Base-by-base conservation (phyloP, 768 basidiomycete species). In the Phylloporus rhodoxanthus region DNA sequence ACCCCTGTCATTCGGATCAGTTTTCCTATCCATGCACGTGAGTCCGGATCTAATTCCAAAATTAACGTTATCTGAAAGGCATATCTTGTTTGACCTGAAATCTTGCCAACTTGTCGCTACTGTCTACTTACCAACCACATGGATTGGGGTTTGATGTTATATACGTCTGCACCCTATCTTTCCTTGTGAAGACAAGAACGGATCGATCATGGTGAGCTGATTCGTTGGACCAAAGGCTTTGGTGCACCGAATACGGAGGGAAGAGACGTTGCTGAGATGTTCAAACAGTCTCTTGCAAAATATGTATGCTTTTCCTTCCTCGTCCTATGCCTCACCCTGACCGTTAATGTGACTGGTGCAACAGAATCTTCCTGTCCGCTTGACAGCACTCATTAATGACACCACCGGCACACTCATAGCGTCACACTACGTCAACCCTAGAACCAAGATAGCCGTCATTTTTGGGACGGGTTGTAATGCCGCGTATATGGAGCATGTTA, bases 211-310 rank as follows among this genome's bases (percentile, higher is more conserved):
- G 95, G 92, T 20, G 79, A 81, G 52, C 84, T 98, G 32, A 92
- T 97, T 60, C 86, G 95, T 15, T 99, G 96, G 96, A 99, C 96
- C n/a, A 99, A 99, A 69, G 96, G 96, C 55, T 98, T 98, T 60
- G 92, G 92, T 28, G 88, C 88, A 0, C 66, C 79, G 5, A 91
- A 94, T 63, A 92, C 91, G 15, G 96, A 98, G 68, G 94, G 94
- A 15, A 73, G 79, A 47, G 91, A 99, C 60, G 92, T 95, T 11
- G 94, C 91, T 4, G 87, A 76, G 33, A 94, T 99, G 91, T 95
- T 99, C 73, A 80, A 82, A 43, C 69, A 82, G 48, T 85, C 89
- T 13, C 79, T 99, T 40, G 74, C 74, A 49, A 89, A 86, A 75
- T 73, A 79, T 62, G 91, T 92, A 47, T 10, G 86, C 72, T 48